Percentiles rank a stretch among this genome's conserved stretches.
These are phyloP conservation scores for Plasmodium chabaudi DNA, from an alignment of 169 alveolate species.

Conservation along the genomic window DNA sequence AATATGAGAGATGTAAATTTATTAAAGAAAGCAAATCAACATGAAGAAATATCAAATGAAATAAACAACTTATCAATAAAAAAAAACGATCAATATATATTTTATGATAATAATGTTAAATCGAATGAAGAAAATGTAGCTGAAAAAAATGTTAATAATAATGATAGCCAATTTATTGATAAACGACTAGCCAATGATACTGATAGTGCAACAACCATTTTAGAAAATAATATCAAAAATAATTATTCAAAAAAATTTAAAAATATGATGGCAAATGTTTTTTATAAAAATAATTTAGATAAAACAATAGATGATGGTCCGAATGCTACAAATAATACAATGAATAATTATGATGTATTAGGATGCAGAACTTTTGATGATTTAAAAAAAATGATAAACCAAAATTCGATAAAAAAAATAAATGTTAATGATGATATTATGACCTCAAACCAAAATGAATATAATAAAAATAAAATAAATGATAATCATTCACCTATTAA, in stretches of 20 bases:
- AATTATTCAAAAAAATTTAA: constrained; percentile 14
- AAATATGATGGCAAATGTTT: constrained; percentile 12
- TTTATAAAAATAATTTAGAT: constrained; percentile 27
- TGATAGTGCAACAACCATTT: neutral
- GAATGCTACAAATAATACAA: neutral
- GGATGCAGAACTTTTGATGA: neutral
- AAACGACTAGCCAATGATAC: neutral
- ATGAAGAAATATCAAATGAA: neutral
- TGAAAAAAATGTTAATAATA: neutral
- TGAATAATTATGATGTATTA: neutral
- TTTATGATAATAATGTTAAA: neutral
- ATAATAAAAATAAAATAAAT: neutral
- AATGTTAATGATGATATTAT: neutral
- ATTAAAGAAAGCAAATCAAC: constrained; percentile 14
- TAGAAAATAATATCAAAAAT: neutral
- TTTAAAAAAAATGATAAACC: neutral
- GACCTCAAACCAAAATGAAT: neutral
- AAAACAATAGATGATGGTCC: constrained; percentile 4
- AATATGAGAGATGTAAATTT: neutral
- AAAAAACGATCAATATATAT: too few relatives aligned
- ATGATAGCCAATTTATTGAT: neutral
- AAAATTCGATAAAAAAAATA: neutral
- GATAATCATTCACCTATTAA: neutral
- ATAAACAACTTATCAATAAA: too few relatives aligned
- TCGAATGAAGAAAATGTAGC: neutral